phyloP scores from a whole-genome alignment of 805 yeast species.

The Ogataea nitratoaversa region DNA sequence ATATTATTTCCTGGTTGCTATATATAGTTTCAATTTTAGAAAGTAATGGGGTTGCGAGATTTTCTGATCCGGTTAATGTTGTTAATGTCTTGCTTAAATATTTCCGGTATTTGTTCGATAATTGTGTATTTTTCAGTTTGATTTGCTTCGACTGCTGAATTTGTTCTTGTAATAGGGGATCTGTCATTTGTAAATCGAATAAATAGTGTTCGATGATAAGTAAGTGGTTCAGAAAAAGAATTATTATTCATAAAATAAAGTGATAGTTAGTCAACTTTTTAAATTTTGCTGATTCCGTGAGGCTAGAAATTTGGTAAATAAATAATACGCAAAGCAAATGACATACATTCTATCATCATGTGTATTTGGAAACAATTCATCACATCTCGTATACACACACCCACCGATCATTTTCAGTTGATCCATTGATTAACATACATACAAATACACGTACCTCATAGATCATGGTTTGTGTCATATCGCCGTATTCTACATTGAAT shows the following conservation, averaged over 20 bases:
- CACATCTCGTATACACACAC: too few species aligned
- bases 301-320: not conserved
- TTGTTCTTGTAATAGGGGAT: slow-evolving; percentile 23
- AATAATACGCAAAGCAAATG: too few species aligned
- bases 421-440: not conserved
- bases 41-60: slow-evolving; percentile 18
- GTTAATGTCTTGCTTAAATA: slow-evolving; percentile 19
- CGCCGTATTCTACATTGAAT: slow-evolving; percentile 6
- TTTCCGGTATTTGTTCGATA: slow-evolving; percentile 19
- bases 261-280: too few species aligned
- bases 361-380: too few species aligned
- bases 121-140: slow-evolving; percentile 17
- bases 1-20: slow-evolving; percentile 25
- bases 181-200: too few species aligned
- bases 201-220: too few species aligned
- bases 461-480: not conserved
- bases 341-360: too few species aligned
- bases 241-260: too few species aligned
- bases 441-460: not conserved
- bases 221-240: too few species aligned
- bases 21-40: slow-evolving; percentile 27
- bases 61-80: slow-evolving; percentile 11
- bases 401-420: too few species aligned
- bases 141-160: slow-evolving; percentile 19
- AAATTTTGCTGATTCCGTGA: too few species aligned